These are phyloP conservation scores for Suillus hirtellus DNA, from an alignment of 768 basidiomycete genomes.

Conservation along the genomic window DNA sequence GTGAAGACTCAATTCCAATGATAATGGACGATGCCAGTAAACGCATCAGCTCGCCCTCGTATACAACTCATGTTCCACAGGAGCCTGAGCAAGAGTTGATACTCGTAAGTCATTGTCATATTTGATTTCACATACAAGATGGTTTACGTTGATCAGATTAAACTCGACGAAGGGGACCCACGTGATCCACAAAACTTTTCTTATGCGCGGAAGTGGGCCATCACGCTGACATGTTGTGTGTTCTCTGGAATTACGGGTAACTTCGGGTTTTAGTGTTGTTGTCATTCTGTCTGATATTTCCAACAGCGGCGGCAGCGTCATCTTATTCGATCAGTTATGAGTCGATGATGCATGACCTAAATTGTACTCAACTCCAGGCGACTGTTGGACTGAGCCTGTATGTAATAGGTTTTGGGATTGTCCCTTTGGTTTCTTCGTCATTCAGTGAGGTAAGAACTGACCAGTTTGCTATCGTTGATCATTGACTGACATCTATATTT, in stretches of 20 bases:
- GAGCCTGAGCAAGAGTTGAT: slow-evolving; percentile 15
- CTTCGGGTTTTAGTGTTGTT: neutral
- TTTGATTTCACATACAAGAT: neutral
- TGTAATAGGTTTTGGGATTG: slow-evolving; percentile 55
- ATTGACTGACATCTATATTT: slow-evolving; percentile 2
- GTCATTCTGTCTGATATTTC: neutral
- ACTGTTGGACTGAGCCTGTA: slow-evolving; percentile 49
- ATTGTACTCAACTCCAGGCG: slow-evolving; percentile 44
- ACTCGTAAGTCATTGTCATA: slow-evolving; percentile 14
- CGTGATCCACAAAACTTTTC: slow-evolving; percentile 38
- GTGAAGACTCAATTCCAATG: neutral
- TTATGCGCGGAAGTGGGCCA: slow-evolving; percentile 36
- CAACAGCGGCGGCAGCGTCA: slow-evolving; percentile 44
- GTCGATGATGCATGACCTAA: slow-evolving; percentile 48
- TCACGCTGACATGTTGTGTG: slow-evolving; percentile 24
- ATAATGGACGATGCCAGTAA: neutral
- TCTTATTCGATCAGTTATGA: slow-evolving; percentile 52
- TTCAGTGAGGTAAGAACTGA: slow-evolving; percentile 51
- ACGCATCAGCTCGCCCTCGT: neutral
- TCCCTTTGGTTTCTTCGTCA: slow-evolving; percentile 60
- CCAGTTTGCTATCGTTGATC: neutral
- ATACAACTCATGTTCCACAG: neutral
- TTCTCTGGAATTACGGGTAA: slow-evolving; percentile 21
- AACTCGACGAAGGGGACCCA: slow-evolving; percentile 34
- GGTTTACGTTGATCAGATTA: slow-evolving; percentile 26